Conservation (phyloP, 2,329 filamentous ascomycete species). For the Nemania sp. region DNA sequence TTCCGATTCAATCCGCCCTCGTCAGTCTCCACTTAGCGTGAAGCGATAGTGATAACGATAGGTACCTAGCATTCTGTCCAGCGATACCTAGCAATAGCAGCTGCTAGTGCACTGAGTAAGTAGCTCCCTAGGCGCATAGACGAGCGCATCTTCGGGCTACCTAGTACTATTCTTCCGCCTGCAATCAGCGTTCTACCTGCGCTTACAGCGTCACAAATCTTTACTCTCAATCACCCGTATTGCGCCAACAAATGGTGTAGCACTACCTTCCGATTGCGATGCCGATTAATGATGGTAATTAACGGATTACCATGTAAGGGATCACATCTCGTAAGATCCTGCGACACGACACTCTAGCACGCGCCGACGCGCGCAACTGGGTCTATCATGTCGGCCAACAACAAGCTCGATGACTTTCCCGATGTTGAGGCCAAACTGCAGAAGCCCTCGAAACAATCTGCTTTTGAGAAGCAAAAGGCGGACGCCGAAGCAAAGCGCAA, state of each 20-base stretch:
- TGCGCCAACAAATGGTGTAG: background rate
- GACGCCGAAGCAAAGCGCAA: conserved; percentile 87
- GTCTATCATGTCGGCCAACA: conserved; percentile 47
- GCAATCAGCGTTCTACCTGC: too few species aligned
- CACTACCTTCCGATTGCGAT: background rate
- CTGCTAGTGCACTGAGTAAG: background rate
- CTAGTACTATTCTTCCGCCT: too few species aligned
- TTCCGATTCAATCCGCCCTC: background rate
- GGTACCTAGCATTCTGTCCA: too few species aligned
- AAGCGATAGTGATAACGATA: conserved; percentile 14
- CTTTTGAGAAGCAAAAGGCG: conserved; percentile 85
- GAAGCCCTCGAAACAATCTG: conserved; percentile 79
- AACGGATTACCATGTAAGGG: background rate
- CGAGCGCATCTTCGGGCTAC: too few species aligned
- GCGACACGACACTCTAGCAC: background rate
- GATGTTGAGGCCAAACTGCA: conserved; percentile 77
- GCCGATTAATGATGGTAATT: conserved; percentile 4
- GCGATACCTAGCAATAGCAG: too few species aligned
- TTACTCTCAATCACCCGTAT: background rate
- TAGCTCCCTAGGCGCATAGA: conserved; percentile 4
- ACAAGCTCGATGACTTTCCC: conserved; percentile 63
- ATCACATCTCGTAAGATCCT: background rate
- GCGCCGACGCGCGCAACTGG: conserved; percentile 3
- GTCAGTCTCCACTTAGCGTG: too few species aligned
- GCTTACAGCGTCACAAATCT: too few species aligned